A percentile compares a stretch with the other conserved stretches of the same genome.
phyloP scores from a whole-genome alignment of 1,284 basidiomycete genomes.

The Ceratobasidium sp. region DNA sequence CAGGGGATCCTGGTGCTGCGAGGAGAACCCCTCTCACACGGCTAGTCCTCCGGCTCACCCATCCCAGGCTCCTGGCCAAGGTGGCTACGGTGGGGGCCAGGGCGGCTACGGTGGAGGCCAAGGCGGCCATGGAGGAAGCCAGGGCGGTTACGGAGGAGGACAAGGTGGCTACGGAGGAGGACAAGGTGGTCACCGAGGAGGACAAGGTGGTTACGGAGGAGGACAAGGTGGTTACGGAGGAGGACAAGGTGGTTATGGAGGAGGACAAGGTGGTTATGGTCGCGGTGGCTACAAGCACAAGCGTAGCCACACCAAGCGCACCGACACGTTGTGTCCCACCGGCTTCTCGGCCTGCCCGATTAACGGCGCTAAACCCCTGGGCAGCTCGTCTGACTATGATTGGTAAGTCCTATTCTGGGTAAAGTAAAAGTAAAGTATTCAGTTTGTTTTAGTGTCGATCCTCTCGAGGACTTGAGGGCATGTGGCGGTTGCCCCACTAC shows the following conservation, averaged over 20 bases:
- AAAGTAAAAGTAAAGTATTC: no score
- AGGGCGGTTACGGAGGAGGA: no score
- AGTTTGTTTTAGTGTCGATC: slow-evolving; percentile 58
- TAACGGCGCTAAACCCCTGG: slow-evolving; percentile 51
- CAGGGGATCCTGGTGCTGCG: slow-evolving; percentile 41
- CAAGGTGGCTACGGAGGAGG: not conserved
- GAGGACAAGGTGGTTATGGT: slow-evolving; percentile 51
- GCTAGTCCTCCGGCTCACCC: slow-evolving; percentile 55
- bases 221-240: slow-evolving; percentile 49
- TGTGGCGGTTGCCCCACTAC: slow-evolving; percentile 79
- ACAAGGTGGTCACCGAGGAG: slow-evolving; percentile 31
- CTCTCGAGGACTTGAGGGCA: slow-evolving; percentile 64
- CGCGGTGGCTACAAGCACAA: slow-evolving; percentile 46
- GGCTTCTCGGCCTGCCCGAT: slow-evolving; percentile 72
- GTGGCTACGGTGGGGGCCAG: not conserved
- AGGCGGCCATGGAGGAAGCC: no score
- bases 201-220: slow-evolving; percentile 46
- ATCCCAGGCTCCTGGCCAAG: slow-evolving; percentile 54
- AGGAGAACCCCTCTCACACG: slow-evolving; percentile 51
- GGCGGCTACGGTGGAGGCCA: no score
- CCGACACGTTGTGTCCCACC: slow-evolving; percentile 63
- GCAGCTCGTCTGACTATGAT: slow-evolving; percentile 62
- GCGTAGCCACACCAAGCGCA: slow-evolving; percentile 56
- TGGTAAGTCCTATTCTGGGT: slow-evolving; percentile 57
- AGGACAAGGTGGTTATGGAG: slow-evolving; percentile 52